Conservation (phyloP, 768 basidiomycete species). For the Coprinopsis strossmayeri region DNA sequence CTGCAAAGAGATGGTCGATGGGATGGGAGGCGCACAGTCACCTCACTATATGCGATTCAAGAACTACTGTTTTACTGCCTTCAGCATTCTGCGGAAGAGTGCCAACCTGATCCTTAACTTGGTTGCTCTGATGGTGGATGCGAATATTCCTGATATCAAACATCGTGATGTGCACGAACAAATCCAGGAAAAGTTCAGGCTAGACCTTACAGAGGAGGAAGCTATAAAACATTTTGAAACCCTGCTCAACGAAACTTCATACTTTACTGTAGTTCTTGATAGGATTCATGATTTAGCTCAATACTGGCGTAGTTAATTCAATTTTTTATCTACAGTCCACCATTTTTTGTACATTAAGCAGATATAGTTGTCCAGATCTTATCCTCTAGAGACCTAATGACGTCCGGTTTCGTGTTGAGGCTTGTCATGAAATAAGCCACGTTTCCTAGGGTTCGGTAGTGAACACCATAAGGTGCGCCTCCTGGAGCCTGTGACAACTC, state of each 20-base stretch:
- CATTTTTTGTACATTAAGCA: constrained; percentile 12
- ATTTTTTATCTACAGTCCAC: not conserved
- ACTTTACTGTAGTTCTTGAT: constrained; percentile 89
- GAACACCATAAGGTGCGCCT: constrained; percentile 58
- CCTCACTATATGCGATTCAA: constrained; percentile 97
- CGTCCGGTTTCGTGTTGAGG: constrained; percentile 56
- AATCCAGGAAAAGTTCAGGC: constrained; percentile 93
- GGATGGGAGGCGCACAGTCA: constrained; percentile 96
- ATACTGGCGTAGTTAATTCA: constrained; percentile 72
- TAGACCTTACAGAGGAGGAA: constrained; percentile 93
- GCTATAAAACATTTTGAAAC: constrained; percentile 97
- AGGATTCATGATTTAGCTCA: constrained; percentile 89
- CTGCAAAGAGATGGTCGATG: constrained; percentile 99
- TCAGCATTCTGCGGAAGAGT: constrained; percentile 92
- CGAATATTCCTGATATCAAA: constrained; percentile 96
- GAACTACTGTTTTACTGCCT: constrained; percentile 95
- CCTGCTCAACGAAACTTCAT: constrained; percentile 89
- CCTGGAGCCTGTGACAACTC: constrained; percentile 38
- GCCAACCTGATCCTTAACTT: constrained; percentile 96
- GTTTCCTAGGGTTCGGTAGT: constrained; percentile 85
- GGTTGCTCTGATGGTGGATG: constrained; percentile 95
- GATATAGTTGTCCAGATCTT: constrained; percentile 42
- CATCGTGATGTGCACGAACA: constrained; percentile 82
- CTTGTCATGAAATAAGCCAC: constrained; percentile 92
- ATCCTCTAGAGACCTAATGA: constrained; percentile 56